phyloP scores from a whole-genome alignment of 1,139 yeast genomes.

The Saccharomyces hybrid region DNA sequence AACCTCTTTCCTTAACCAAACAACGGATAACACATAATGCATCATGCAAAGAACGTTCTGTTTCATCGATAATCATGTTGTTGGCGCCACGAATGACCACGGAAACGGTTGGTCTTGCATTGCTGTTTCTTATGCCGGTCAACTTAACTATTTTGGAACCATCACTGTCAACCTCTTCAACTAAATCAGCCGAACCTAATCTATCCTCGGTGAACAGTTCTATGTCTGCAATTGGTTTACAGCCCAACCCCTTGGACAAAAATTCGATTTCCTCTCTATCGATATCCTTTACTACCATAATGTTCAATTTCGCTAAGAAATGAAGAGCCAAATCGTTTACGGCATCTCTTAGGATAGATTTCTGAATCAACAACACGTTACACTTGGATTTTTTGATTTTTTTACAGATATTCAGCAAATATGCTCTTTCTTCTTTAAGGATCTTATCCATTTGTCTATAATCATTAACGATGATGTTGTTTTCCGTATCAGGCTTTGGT shows the following conservation, averaged over 20 bases:
- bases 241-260: constrained; percentile 82
- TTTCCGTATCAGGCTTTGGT: constrained; percentile 98
- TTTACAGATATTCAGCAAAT: constrained; percentile 87
- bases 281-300: constrained; percentile 89
- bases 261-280: constrained; percentile 97
- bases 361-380: constrained; percentile 87
- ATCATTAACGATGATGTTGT: constrained; percentile 93
- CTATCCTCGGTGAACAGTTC: constrained; percentile 90
- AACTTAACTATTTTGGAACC: constrained; percentile 90
- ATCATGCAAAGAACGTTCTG: constrained; percentile 95
- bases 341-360: constrained; percentile 93
- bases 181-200: constrained; percentile 82
- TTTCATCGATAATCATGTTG: constrained; percentile 79
- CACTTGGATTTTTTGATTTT: constrained; percentile 95
- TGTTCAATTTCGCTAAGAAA: constrained; percentile 84
- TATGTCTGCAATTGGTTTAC: constrained; percentile 93
- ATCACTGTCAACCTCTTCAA: constrained; percentile 86
- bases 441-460: constrained; percentile 99
- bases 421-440: constrained; percentile 93
- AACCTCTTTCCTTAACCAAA: constrained; percentile 85
- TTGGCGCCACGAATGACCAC: constrained; percentile 95
- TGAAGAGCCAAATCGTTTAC: constrained; percentile 94
- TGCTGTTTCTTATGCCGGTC: constrained; percentile 62
- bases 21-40: constrained; percentile 96
- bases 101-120: constrained; percentile 70